Base-by-base conservation (phyloP, 768 basidiomycete genomes). In the Serendipita indica region DNA sequence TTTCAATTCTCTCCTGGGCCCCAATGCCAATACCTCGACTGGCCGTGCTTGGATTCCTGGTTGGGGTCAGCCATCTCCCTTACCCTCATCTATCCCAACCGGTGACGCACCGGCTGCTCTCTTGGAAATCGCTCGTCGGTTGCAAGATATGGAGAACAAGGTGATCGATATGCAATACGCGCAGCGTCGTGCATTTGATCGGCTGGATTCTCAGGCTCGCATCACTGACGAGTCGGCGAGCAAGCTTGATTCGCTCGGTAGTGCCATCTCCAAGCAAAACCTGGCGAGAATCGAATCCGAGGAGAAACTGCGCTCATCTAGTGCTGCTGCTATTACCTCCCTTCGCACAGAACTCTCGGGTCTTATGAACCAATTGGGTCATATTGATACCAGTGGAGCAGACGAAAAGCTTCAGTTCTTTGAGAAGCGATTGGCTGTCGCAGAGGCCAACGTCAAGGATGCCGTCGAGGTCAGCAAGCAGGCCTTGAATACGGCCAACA, bases 381-480 rank as follows among this genome's bases (percentile, higher is more conserved):
- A 62, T 37, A 59, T 59, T 39, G 41, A 45, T 28, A 13, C 76
- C 77, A 32, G 72, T 71, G 10, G 74, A 78, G 60, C 63, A 27
- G 71, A 69, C 28, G 59, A 60, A 20, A 78, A 76, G 65, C 64
- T 87, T 52, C 74, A 70, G 60, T 67, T 72, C 0, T 66, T 89
- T 30, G 86, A 88, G 65, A 80, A 83, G 45, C 77, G 82, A 3
- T 61, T 89, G 14, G 79, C 75, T 0, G 67, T 67, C 32, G 72
- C 85, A 18, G 84, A 86, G 67, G 77, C 79, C 30, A 77, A 75
- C 1, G 75, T 86, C 52, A 79, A 80, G 68, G 85, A 88, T 58
- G 83, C 84, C 0, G 64, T 88, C n/a, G 86, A 88, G 56, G 63
- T 79, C 2, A 76, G 80, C 10, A 84, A 79, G 71, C 74, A 68